phyloP scores from a whole-genome alignment of 2,329 filamentous ascomycete genomes.

The Cryphonectria parasitica region DNA sequence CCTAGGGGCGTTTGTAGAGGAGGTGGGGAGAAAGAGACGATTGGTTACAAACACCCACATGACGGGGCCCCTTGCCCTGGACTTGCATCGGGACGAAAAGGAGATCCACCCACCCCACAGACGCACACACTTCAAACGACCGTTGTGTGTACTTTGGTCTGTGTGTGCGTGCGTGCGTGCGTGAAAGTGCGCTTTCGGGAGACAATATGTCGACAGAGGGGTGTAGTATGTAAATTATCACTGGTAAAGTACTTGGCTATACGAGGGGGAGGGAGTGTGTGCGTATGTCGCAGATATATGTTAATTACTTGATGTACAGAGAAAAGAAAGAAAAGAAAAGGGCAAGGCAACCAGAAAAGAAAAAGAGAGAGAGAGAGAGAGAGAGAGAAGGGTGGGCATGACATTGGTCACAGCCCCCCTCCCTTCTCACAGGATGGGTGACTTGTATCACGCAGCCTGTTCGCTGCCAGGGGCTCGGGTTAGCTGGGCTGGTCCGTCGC shows the following conservation, averaged over 20 bases:
- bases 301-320: background rate
- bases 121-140: background rate
- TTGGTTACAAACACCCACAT: conserved; percentile 26
- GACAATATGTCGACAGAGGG: background rate
- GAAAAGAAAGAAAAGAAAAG: background rate
- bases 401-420: background rate
- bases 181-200: background rate
- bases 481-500: background rate
- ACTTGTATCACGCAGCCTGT: background rate
- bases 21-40: conserved; percentile 6
- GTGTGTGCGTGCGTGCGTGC: background rate
- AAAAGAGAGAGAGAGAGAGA: background rate
- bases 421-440: background rate
- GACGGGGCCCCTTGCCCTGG: conserved; percentile 10
- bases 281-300: background rate
- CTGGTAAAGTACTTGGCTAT: background rate
- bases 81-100: conserved; percentile 10
- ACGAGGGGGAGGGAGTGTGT: background rate
- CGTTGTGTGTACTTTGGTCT: background rate
- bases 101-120: conserved; percentile 8
- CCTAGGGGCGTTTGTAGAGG: conserved; percentile 21
- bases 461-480: background rate
- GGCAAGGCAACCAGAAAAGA: background rate
- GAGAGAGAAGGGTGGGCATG: background rate
- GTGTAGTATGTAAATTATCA: background rate